phyloP scores from a whole-genome alignment of 169 alveolate genomes.

The Plasmodium inui region DNA sequence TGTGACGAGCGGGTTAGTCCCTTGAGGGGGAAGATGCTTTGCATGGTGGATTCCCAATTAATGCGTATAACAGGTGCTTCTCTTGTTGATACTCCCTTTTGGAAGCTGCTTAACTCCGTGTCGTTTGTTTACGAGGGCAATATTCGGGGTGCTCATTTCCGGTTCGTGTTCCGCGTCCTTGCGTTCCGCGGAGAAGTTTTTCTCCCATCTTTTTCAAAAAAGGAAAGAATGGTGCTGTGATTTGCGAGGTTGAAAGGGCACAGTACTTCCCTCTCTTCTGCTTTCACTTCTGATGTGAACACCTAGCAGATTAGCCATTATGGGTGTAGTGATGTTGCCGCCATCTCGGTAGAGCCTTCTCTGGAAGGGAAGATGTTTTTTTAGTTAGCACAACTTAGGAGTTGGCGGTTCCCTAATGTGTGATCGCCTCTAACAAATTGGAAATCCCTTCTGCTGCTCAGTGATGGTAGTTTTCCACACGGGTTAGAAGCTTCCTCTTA shows the following conservation, averaged over 20 bases:
- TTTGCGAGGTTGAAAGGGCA: background rate
- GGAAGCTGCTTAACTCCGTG: background rate
- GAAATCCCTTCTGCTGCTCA: background rate
- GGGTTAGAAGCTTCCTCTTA: background rate
- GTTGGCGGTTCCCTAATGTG: background rate
- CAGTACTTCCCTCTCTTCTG: background rate
- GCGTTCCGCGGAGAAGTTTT: background rate
- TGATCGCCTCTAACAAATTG: background rate
- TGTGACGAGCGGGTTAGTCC: background rate
- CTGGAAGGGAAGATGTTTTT: background rate
- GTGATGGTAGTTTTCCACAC: background rate
- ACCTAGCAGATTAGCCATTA: background rate
- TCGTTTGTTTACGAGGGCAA: background rate
- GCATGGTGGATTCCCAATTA: background rate
- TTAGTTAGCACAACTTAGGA: background rate
- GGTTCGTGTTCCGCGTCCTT: background rate
- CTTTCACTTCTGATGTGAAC: background rate
- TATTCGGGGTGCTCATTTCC: background rate
- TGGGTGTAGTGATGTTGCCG: background rate
- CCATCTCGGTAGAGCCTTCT: background rate
- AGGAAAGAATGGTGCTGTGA: background rate
- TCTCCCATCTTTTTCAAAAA: background rate
- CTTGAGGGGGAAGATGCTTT: background rate
- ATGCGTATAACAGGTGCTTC: background rate
- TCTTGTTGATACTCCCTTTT: background rate